These are phyloP conservation scores for Marasmius tenuissimus DNA, from an alignment of 1,284 basidiomycete species.

Conservation along the genomic window DNA sequence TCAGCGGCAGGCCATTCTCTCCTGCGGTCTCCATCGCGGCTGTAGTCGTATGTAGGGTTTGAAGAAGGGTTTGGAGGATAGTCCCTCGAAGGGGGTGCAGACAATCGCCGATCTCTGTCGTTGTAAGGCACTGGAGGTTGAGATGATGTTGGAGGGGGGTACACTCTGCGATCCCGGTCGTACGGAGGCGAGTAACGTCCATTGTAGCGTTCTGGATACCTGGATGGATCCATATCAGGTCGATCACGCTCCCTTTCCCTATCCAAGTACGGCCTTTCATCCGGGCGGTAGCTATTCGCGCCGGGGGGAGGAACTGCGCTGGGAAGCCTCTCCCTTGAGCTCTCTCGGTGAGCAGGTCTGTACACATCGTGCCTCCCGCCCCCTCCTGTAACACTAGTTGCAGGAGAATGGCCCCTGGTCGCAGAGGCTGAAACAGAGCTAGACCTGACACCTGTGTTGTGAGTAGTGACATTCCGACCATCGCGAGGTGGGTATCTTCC, in stretches of 20 bases:
- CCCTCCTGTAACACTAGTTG: neutral
- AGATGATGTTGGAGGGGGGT: constrained; percentile 22
- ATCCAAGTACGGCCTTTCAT: constrained; percentile 29
- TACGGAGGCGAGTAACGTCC: constrained; percentile 30
- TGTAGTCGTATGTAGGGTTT: constrained; percentile 4
- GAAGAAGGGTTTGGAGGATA: constrained; percentile 5
- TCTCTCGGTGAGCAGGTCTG: constrained; percentile 23
- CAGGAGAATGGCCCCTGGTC: neutral
- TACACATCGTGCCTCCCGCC: constrained; percentile 1
- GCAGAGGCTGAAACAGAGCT: neutral
- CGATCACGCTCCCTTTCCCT: constrained; percentile 9
- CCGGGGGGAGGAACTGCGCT: constrained; percentile 12
- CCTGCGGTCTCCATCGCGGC: constrained; percentile 25
- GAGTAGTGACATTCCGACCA: neutral
- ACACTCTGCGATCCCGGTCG: constrained; percentile 28
- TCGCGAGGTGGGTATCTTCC: neutral
- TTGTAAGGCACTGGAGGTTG: constrained; percentile 15
- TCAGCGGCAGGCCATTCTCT: constrained; percentile 32
- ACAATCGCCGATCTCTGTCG: constrained; percentile 21
- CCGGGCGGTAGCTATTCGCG: constrained; percentile 30
- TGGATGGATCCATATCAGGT: constrained; percentile 2
- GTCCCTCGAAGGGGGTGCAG: neutral
- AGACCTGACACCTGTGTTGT: neutral
- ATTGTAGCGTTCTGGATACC: constrained; percentile 23
- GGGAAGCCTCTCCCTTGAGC: constrained; percentile 29